Conservation (phyloP, 2,329 filamentous ascomycete species). For the Mycosphaerella sp. region DNA sequence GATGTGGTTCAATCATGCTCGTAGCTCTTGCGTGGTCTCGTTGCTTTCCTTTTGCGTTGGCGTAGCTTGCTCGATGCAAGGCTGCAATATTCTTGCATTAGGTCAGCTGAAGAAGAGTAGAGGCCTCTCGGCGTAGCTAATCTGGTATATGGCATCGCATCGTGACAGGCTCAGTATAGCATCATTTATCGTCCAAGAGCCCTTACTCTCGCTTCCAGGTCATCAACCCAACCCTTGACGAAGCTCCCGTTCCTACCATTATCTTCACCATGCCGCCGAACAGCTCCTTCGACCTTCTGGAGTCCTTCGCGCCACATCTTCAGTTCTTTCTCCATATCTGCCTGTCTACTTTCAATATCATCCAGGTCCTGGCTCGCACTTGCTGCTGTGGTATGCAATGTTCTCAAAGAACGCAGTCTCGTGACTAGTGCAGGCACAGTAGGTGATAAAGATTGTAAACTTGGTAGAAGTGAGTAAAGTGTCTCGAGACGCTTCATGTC, state of each 20-base stretch:
- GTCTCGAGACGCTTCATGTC: slow-evolving; percentile 84
- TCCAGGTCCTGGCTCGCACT: slow-evolving; percentile 71
- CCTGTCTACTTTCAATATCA: slow-evolving; percentile 70
- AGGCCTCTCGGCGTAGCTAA: background rate
- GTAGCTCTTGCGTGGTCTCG: too few species aligned
- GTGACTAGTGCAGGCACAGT: slow-evolving; percentile 80
- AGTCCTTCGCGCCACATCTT: slow-evolving; percentile 79
- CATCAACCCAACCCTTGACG: slow-evolving; percentile 86
- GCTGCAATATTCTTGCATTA: too few species aligned
- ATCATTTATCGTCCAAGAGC: slow-evolving; percentile 20
- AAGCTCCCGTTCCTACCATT: slow-evolving; percentile 75
- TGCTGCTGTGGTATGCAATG: slow-evolving; percentile 81
- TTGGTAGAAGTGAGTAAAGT: slow-evolving; percentile 79
- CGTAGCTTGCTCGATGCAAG: too few species aligned
- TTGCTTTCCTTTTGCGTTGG: too few species aligned
- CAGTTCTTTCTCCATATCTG: slow-evolving; percentile 76
- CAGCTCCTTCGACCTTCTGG: slow-evolving; percentile 67
- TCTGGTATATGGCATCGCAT: background rate
- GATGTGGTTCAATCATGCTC: too few species aligned
- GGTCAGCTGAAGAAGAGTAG: background rate
- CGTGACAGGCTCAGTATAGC: background rate
- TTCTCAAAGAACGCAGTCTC: slow-evolving; percentile 72
- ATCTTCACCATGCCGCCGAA: slow-evolving; percentile 61
- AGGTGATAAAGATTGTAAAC: slow-evolving; percentile 79
- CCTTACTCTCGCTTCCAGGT: slow-evolving; percentile 70